phyloP scores from a whole-genome alignment of 1,284 basidiomycete species.

The Entoloma clypeatum region DNA sequence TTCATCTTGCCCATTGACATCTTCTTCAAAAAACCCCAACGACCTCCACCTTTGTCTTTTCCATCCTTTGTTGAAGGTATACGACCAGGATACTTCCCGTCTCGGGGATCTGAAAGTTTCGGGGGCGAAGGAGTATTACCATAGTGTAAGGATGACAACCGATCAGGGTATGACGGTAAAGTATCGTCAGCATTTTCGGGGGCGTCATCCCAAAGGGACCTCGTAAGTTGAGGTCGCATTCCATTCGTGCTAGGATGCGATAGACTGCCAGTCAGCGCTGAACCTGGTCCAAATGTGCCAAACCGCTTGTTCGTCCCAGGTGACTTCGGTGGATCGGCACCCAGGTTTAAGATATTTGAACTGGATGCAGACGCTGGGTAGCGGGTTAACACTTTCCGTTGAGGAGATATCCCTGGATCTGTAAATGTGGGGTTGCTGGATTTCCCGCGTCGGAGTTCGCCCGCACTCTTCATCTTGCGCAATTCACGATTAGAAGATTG shows the following conservation, averaged over 20 bases:
- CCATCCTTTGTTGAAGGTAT: constrained; percentile 37
- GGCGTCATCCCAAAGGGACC: constrained; percentile 48
- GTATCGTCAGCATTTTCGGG: constrained; percentile 23
- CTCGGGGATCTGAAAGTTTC: constrained; percentile 21
- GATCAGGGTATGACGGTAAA: constrained; percentile 20
- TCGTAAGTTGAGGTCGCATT: constrained; percentile 44
- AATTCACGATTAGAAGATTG: constrained; percentile 56
- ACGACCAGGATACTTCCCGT: constrained; percentile 28
- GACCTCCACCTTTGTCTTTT: constrained; percentile 60
- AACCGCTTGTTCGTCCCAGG: constrained; percentile 48
- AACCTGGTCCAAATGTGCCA: constrained; percentile 60
- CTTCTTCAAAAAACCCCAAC: constrained; percentile 94
- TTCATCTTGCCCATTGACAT: constrained; percentile 92
- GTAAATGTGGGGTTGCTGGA: constrained; percentile 21
- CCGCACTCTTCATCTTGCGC: constrained; percentile 84
- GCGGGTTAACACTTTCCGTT: constrained; percentile 43
- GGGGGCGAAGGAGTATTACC: constrained; percentile 17
- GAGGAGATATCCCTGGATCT: constrained; percentile 31
- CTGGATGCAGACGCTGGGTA: constrained; percentile 59
- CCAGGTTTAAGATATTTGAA: constrained; percentile 50
- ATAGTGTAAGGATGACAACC: constrained; percentile 22
- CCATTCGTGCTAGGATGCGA: constrained; percentile 29
- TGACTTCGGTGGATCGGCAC: constrained; percentile 33
- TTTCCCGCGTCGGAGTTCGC: constrained; percentile 61
- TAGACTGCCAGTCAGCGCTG: constrained; percentile 30